phyloP scores from a whole-genome alignment of 768 basidiomycete species.

The Cystofilobasidium ferigula region DNA sequence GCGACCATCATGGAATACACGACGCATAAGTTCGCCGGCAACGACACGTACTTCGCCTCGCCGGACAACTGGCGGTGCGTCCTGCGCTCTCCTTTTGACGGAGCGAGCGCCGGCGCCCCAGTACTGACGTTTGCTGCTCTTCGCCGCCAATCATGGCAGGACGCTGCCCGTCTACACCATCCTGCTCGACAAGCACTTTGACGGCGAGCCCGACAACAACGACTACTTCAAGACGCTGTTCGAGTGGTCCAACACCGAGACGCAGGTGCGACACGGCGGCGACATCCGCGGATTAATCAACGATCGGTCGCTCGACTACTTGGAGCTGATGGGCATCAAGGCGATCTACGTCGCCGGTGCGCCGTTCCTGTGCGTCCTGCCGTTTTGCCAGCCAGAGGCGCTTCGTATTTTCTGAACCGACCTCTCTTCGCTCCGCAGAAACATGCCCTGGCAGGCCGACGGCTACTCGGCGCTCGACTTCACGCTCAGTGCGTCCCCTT shows the following conservation, averaged over 20 bases:
- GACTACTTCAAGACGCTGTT: constrained; percentile 59
- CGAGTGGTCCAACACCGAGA: constrained; percentile 48
- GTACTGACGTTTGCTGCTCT: not conserved
- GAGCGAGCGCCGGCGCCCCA: not conserved
- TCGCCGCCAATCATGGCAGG: not conserved
- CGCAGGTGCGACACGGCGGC: constrained; percentile 78
- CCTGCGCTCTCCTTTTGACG: not conserved
- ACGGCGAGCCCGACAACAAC: constrained; percentile 83
- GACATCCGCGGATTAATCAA: constrained; percentile 67
- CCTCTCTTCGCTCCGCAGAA: not conserved
- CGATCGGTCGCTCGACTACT: constrained; percentile 58
- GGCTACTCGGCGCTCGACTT: constrained; percentile 83
- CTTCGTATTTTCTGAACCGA: not conserved
- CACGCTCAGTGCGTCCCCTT: constrained; percentile 44
- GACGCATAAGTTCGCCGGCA: constrained; percentile 17
- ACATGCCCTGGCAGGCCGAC: constrained; percentile 26
- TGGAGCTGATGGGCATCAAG: constrained; percentile 75
- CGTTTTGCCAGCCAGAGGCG: not conserved
- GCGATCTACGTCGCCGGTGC: constrained; percentile 86
- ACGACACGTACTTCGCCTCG: constrained; percentile 5
- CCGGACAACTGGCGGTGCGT: constrained; percentile 25
- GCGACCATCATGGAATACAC: constrained; percentile 19
- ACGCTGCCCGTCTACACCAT: constrained; percentile 36
- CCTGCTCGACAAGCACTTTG: constrained; percentile 82
- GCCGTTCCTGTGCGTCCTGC: constrained; percentile 44